Percentiles rank a stretch among this genome's conserved stretches.
phyloP scores from a whole-genome alignment of 2,329 filamentous ascomycete genomes.

The Calonectria pseudoturangicola region DNA sequence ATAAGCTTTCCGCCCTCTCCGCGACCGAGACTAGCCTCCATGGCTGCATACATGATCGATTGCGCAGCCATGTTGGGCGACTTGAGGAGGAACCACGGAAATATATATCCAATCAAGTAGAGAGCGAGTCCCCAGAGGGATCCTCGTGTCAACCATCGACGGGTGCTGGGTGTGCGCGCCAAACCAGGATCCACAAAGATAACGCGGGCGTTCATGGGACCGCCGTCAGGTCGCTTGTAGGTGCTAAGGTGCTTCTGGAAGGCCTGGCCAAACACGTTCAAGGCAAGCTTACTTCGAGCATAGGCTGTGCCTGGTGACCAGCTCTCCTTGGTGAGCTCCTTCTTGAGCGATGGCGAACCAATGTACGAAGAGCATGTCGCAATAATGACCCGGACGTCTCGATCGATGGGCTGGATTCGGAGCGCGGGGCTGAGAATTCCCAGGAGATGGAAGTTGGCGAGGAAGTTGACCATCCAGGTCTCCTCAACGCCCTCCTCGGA shows the following conservation, averaged over 20 bases:
- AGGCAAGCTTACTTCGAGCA: constrained; percentile 82
- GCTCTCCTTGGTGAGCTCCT: constrained; percentile 67
- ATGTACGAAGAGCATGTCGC: constrained; percentile 93
- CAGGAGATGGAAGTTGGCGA: constrained; percentile 96
- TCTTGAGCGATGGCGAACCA: constrained; percentile 79
- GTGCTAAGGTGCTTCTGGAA: constrained; percentile 94
- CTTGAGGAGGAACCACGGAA: constrained; percentile 93
- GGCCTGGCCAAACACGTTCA: constrained; percentile 91
- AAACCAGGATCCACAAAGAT: constrained; percentile 92
- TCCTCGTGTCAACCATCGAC: constrained; percentile 90
- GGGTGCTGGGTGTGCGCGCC: constrained; percentile 88
- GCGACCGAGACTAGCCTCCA: constrained; percentile 83
- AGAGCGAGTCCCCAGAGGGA: constrained; percentile 85
- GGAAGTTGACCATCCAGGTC: constrained; percentile 95
- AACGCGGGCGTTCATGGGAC: constrained; percentile 88
- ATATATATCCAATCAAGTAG: constrained; percentile 85
- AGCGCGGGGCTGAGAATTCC: constrained; percentile 93
- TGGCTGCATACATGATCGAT: constrained; percentile 87
- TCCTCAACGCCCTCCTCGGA: constrained; percentile 89
- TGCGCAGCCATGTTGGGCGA: constrained; percentile 89
- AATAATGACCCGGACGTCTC: constrained; percentile 92
- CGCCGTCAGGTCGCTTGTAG: constrained; percentile 88
- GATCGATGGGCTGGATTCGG: constrained; percentile 92
- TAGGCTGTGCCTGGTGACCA: constrained; percentile 77
- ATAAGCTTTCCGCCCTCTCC: constrained; percentile 82